Conservation (phyloP, 257 asterid genomes). For the Rubia yunnanensis region DNA sequence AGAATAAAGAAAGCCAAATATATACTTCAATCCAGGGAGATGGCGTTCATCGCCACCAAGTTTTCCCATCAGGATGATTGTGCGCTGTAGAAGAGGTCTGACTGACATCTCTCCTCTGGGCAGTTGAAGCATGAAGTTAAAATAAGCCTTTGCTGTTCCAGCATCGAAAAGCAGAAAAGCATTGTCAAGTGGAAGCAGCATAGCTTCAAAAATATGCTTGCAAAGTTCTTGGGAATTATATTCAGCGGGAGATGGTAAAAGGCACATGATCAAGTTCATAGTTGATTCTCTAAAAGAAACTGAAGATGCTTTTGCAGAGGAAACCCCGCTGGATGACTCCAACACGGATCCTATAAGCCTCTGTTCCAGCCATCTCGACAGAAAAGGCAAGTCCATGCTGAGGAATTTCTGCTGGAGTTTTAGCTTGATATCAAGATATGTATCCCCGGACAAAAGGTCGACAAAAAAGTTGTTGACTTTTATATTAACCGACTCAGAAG, state of each 20-base stretch:
- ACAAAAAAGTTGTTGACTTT: constrained; percentile 76
- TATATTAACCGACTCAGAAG: constrained; percentile 61
- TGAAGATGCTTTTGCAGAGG: constrained; percentile 47
- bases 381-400: constrained; percentile 47
- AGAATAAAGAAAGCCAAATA: constrained; percentile 61
- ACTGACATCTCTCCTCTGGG: constrained; percentile 60
- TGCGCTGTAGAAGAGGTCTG: constrained; percentile 56
- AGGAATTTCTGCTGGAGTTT: constrained; percentile 64
- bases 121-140: constrained; percentile 60
- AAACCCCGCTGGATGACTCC: constrained; percentile 34
- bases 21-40: constrained; percentile 78
- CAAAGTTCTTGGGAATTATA: constrained; percentile 45
- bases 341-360: constrained; percentile 63
- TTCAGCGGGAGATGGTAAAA: constrained; percentile 43
- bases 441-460: constrained; percentile 60
- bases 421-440: constrained; percentile 42
- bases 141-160: constrained; percentile 44
- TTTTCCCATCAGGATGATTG: constrained; percentile 58
- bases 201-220: constrained; percentile 61
- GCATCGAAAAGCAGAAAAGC: constrained; percentile 71
- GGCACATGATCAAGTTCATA: constrained; percentile 56
- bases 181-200: constrained; percentile 67
- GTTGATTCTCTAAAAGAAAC: constrained; percentile 67
- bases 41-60: constrained; percentile 57
- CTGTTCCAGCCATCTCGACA: constrained; percentile 76